Percentiles rank a stretch among this genome's conserved stretches.
Conservation (phyloP, 208 protist species). For the Zelonia costaricensis region DNA sequence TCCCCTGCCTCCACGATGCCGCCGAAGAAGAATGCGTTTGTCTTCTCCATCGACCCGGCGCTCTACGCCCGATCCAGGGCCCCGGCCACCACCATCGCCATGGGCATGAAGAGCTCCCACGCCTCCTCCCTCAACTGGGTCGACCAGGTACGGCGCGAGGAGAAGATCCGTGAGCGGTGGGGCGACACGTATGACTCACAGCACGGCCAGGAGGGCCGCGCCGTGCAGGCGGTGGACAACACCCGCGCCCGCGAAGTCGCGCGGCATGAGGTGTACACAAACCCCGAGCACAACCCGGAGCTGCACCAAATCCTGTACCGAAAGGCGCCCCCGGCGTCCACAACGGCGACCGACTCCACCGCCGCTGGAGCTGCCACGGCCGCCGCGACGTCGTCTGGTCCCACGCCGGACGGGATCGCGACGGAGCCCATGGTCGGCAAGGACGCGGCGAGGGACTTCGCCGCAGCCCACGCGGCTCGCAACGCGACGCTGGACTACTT, state of each 20-base stretch:
- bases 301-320: slow-evolving; percentile 47
- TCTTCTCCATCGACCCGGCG: slow-evolving; percentile 58
- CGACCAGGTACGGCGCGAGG: slow-evolving; percentile 53
- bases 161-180: slow-evolving; percentile 44
- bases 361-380: not conserved
- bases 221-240: slow-evolving; percentile 34
- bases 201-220: slow-evolving; percentile 5
- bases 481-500: slow-evolving; percentile 36
- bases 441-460: not conserved
- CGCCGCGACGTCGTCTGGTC: too few species aligned
- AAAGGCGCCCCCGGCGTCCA: slow-evolving; percentile 5
- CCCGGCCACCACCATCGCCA: slow-evolving; percentile 60
- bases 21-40: slow-evolving; percentile 42
- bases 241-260: slow-evolving; percentile 44
- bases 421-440: not conserved
- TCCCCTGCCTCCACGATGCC: slow-evolving; percentile 11
- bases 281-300: slow-evolving; percentile 44
- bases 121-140: slow-evolving; percentile 55
- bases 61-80: slow-evolving; percentile 52
- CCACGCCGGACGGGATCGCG: too few species aligned
- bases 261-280: slow-evolving; percentile 32
- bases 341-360: not conserved
- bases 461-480: not conserved
- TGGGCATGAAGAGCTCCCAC: slow-evolving; percentile 72
- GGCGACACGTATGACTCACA: slow-evolving; percentile 35